Percentiles rank a stretch among this genome's conserved stretches.
Conservation (phyloP, 2,329 filamentous ascomycete genomes). For the Alternaria ventricosa region DNA sequence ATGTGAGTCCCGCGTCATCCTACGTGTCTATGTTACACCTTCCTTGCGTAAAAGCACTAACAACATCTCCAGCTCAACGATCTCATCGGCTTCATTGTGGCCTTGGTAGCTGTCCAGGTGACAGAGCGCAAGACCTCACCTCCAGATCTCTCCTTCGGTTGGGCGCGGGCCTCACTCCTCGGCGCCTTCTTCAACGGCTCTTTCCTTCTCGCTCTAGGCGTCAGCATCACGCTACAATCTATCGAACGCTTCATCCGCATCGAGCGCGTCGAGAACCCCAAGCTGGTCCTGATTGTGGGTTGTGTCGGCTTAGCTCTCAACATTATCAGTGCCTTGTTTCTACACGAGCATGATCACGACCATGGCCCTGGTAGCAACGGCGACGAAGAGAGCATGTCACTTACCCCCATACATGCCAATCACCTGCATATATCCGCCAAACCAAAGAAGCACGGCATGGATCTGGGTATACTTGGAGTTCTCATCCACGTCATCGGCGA, state of each 20-base stretch:
- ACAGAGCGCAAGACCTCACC: conserved; percentile 64
- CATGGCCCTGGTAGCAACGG: conserved; percentile 45
- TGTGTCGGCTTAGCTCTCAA: conserved; percentile 72
- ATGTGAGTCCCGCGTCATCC: conserved; percentile 58
- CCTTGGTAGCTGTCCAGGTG: conserved; percentile 67
- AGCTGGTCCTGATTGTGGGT: conserved; percentile 72
- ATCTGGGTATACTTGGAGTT: conserved; percentile 76
- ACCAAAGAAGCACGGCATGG: conserved; percentile 43
- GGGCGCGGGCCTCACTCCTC: conserved; percentile 74
- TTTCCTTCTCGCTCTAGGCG: conserved; percentile 72
- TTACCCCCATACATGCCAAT: conserved; percentile 23
- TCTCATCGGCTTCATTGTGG: conserved; percentile 71
- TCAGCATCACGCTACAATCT: conserved; percentile 76
- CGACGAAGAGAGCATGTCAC: conserved; percentile 20
- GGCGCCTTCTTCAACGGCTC: conserved; percentile 83
- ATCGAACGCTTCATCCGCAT: conserved; percentile 72
- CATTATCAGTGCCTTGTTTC: conserved; percentile 67
- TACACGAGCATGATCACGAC: conserved; percentile 61
- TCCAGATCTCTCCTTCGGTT: conserved; percentile 72
- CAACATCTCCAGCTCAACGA: conserved; percentile 74
- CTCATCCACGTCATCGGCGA: conserved; percentile 75
- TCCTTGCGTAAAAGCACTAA: neutral
- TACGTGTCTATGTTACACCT: no score
- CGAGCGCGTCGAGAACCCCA: conserved; percentile 66
- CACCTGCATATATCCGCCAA: conserved; percentile 36